A percentile compares a stretch with the other conserved stretches of the same genome.
Evolutionary conservation across 768 basidiomycete species (phyloP).

Genomic region (Terana coerulea): DNA sequence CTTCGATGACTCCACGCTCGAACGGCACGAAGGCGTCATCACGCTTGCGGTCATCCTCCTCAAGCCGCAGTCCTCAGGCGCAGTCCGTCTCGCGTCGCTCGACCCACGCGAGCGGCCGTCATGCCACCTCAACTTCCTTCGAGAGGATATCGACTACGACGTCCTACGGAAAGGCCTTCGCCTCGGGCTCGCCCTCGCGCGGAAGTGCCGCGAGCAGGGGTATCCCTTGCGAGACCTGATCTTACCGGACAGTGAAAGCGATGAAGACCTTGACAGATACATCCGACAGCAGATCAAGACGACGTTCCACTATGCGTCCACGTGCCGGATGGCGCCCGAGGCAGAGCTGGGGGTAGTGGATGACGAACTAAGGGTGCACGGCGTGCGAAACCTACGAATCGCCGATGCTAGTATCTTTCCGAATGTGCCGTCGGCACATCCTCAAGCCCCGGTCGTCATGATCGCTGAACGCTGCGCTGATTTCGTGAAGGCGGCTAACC

Average conservation of each 20-base stretch:
- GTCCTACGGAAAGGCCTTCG: conserved; percentile 22
- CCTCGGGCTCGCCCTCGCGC: conserved; percentile 19
- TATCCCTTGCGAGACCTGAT: conserved; percentile 9
- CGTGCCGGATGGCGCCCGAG: conserved; percentile 35
- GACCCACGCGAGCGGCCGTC: conserved; percentile 28
- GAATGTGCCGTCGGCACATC: conserved; percentile 6
- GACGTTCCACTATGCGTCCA: conserved; percentile 27
- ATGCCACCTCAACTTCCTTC: conserved; percentile 29
- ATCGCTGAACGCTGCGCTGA: conserved; percentile 13
- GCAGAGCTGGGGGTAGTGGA: conserved; percentile 37
- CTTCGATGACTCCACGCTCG: conserved; percentile 7
- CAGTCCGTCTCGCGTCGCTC: conserved; percentile 26
- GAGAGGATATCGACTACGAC: conserved; percentile 21
- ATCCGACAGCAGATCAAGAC: conserved; percentile 6
- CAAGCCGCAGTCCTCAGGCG: conserved; percentile 21
- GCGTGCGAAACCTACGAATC: conserved; percentile 37
- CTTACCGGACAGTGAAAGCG: conserved; percentile 10
- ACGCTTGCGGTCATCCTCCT: conserved; percentile 23
- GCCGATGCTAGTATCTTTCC: conserved; percentile 15
- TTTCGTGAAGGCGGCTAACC: conserved; percentile 3
- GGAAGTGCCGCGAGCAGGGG: conserved; percentile 7
- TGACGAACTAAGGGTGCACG: conserved; percentile 38
- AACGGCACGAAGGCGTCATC: conserved; percentile 12
- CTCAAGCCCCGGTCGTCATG: conserved; percentile 8
- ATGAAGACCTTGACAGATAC: conserved; percentile 18